These are phyloP conservation scores for Arthrobotrys sphaeroides DNA, from an alignment of 2,329 filamentous ascomycete genomes.

Conservation along the genomic window DNA sequence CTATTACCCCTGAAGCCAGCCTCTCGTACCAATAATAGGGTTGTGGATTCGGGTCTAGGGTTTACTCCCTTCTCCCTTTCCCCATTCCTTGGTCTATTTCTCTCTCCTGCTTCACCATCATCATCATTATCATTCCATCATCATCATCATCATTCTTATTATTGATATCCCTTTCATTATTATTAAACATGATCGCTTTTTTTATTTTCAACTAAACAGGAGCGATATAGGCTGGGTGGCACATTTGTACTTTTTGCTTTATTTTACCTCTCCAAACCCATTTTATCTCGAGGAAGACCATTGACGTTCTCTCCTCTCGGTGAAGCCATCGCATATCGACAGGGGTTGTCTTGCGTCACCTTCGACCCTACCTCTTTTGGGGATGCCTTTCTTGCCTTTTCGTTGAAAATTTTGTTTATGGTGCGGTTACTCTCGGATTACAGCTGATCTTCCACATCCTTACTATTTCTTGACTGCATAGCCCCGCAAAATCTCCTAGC, in stretches of 20 bases:
- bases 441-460: conserved; percentile 33
- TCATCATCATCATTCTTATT: not conserved
- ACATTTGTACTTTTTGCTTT: conserved; percentile 7
- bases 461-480: conserved; percentile 16
- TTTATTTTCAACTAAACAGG: not conserved
- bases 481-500: conserved; percentile 17
- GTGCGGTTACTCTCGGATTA: conserved; percentile 46
- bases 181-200: not conserved
- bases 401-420: conserved; percentile 52
- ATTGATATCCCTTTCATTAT: not conserved
- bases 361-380: not conserved
- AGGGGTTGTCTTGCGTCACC: not conserved
- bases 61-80: too few species aligned
- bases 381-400: conserved; percentile 9
- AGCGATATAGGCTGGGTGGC: conserved; percentile 18
- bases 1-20: too few species aligned
- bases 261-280: not conserved
- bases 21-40: too few species aligned
- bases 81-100: not conserved
- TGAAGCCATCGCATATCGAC: not conserved
- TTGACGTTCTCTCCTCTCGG: not conserved
- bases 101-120: not conserved
- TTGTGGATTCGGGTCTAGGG: too few species aligned
- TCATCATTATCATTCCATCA: not conserved
- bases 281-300: not conserved